These are phyloP conservation scores for Podila horticola DNA, from an alignment of 192 early-diverging fungal species.

Conservation along the genomic window DNA sequence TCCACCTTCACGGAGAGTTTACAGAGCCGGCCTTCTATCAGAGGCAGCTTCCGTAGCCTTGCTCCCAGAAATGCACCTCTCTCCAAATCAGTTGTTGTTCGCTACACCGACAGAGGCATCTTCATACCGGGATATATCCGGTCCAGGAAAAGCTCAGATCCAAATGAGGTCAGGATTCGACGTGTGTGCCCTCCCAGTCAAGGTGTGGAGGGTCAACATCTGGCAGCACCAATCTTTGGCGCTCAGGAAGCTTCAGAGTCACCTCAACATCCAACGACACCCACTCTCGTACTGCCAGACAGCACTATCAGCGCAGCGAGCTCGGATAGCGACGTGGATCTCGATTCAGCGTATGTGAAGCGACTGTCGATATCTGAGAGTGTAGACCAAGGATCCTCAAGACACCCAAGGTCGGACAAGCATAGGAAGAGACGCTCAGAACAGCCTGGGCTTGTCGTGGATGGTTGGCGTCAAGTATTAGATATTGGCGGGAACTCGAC, in stretches of 20 bases:
- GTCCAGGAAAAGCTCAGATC: slow-evolving; percentile 9
- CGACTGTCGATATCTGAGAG: slow-evolving; percentile 7
- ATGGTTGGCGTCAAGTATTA: slow-evolving; percentile 35
- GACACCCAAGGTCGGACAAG: slow-evolving; percentile 6
- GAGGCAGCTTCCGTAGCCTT: slow-evolving; percentile 30
- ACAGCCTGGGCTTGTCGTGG: slow-evolving; percentile 29
- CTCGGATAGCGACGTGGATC: slow-evolving; percentile 12
- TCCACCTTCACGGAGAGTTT: slow-evolving; percentile 46
- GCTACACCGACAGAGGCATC: slow-evolving; percentile 43
- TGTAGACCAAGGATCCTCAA: background rate
- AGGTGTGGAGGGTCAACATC: slow-evolving; percentile 18
- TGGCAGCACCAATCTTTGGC: background rate
- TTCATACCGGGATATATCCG: slow-evolving; percentile 48
- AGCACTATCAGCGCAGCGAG: slow-evolving; percentile 1
- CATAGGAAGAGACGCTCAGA: slow-evolving; percentile 15
- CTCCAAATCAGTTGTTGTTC: slow-evolving; percentile 45
- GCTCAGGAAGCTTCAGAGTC: background rate
- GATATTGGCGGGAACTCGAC: slow-evolving; percentile 13
- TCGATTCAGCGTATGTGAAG: background rate
- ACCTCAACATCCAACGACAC: background rate
- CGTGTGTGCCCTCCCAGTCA: slow-evolving; percentile 18
- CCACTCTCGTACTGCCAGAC: slow-evolving; percentile 8
- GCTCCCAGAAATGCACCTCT: slow-evolving; percentile 26
- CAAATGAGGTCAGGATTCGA: slow-evolving; percentile 25
- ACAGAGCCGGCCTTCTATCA: slow-evolving; percentile 45